Evolutionary conservation across 2,329 filamentous ascomycete genomes (phyloP).

Genomic region (Neodidymelliopsis sp.): DNA sequence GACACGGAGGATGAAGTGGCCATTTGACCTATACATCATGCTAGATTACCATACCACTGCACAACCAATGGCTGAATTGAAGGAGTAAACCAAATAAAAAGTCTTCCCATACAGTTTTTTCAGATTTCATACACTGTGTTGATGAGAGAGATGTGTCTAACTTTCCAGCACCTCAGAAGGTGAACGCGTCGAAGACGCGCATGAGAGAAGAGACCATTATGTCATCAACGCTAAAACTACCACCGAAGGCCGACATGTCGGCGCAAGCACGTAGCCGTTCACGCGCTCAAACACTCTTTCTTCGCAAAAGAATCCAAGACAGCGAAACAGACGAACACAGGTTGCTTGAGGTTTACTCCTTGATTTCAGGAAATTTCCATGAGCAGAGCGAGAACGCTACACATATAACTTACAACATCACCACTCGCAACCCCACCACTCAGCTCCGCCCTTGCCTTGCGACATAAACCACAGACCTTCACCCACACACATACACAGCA

Average conservation of each 20-base stretch:
- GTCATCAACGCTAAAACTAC: constrained; percentile 3
- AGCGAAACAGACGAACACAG: not conserved
- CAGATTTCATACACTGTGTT: too few species aligned
- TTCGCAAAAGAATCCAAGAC: not conserved
- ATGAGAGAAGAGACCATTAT: not conserved
- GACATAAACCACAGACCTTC: not conserved
- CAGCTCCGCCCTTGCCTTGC: not conserved
- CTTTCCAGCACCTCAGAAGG: too few species aligned
- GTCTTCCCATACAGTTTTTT: too few species aligned
- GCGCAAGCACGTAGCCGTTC: not conserved
- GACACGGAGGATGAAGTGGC: too few species aligned
- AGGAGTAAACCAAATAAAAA: too few species aligned
- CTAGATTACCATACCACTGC: too few species aligned
- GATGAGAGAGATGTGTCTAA: too few species aligned
- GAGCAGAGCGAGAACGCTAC: too few species aligned
- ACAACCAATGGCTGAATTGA: too few species aligned
- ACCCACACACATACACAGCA: constrained; percentile 28
- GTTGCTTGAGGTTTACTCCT: too few species aligned
- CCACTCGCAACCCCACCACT: not conserved
- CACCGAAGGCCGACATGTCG: constrained; percentile 23
- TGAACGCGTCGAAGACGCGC: constrained; percentile 2
- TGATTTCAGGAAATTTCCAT: too few species aligned
- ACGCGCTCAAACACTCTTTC: not conserved
- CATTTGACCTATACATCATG: too few species aligned
- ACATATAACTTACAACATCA: not conserved